Conservation (phyloP, 371 early-diverging fungal genomes). For the Coemansia sp. region DNA sequence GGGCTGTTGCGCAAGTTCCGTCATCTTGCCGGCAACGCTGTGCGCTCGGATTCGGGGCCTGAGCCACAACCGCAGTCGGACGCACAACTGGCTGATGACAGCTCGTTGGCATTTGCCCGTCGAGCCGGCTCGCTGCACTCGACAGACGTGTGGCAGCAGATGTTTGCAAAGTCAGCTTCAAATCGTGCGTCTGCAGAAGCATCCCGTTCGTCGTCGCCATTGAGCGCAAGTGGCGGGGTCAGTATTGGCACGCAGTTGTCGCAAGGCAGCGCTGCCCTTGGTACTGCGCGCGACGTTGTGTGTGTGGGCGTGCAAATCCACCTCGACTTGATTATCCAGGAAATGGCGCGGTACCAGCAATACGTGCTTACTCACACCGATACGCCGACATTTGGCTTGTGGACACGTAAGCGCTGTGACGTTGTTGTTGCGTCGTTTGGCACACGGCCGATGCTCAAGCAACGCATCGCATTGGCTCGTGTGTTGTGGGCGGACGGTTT, state of each 20-base stretch:
- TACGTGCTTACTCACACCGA: constrained; percentile 49
- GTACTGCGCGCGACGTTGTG: constrained; percentile 57
- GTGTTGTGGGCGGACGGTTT: constrained; percentile 75
- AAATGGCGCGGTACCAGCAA: constrained; percentile 69
- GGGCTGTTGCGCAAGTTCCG: constrained; percentile 61
- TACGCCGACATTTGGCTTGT: constrained; percentile 60
- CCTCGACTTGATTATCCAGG: constrained; percentile 69
- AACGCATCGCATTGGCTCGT: constrained; percentile 67
- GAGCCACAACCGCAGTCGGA: neutral
- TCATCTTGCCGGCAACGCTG: constrained; percentile 50
- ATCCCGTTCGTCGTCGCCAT: neutral
- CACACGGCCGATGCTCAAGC: constrained; percentile 59
- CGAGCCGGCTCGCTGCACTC: constrained; percentile 37
- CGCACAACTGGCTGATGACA: neutral
- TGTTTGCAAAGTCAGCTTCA: constrained; percentile 10
- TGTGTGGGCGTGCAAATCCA: constrained; percentile 80
- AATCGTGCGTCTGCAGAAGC: neutral
- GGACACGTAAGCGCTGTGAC: constrained; percentile 63
- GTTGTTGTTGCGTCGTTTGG: constrained; percentile 81
- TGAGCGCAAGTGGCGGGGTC: constrained; percentile 1
- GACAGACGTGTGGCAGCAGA: constrained; percentile 41
- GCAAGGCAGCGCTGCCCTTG: constrained; percentile 44
- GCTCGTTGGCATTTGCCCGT: constrained; percentile 34
- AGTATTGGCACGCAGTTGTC: constrained; percentile 42
- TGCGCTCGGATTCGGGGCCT: neutral